A percentile compares a stretch with the other conserved stretches of the same genome.
Conservation (phyloP, 176 grass and related monocot genomes). For the Cenchrus americanus region DNA sequence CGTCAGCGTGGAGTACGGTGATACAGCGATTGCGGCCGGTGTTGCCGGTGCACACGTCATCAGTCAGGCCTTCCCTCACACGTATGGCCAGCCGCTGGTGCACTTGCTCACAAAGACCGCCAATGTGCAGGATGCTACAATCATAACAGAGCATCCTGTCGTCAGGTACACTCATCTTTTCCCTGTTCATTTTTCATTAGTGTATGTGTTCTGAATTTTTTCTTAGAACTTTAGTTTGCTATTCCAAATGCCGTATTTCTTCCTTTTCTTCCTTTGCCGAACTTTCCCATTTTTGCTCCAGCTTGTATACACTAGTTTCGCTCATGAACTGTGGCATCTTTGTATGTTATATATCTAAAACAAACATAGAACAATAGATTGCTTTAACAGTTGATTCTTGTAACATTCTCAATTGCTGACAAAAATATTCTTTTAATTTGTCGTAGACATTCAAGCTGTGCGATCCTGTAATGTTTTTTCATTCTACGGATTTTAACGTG, state of each 20-base stretch:
- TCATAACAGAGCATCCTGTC: constrained; percentile 72
- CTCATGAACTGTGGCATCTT: background rate
- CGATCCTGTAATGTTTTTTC: too few relatives aligned
- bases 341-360: background rate
- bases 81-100: constrained; percentile 74
- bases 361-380: too few relatives aligned
- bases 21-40: constrained; percentile 71
- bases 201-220: background rate
- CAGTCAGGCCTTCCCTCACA: constrained; percentile 72
- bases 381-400: too few relatives aligned
- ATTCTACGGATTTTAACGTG: background rate
- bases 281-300: background rate
- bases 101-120: constrained; percentile 76
- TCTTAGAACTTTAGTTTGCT: background rate
- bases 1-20: constrained; percentile 82
- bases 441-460: too few relatives aligned
- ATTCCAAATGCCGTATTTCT: background rate
- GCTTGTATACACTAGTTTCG: background rate
- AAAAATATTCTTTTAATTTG: too few relatives aligned
- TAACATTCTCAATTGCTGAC: too few relatives aligned
- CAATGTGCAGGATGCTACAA: constrained; percentile 63
- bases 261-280: background rate
- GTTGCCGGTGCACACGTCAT: constrained; percentile 75
- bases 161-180: constrained; percentile 49
- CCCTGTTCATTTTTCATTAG: background rate